Base-by-base conservation (phyloP, 257 asterid species). In the Fraxinus quadrangulata region DNA sequence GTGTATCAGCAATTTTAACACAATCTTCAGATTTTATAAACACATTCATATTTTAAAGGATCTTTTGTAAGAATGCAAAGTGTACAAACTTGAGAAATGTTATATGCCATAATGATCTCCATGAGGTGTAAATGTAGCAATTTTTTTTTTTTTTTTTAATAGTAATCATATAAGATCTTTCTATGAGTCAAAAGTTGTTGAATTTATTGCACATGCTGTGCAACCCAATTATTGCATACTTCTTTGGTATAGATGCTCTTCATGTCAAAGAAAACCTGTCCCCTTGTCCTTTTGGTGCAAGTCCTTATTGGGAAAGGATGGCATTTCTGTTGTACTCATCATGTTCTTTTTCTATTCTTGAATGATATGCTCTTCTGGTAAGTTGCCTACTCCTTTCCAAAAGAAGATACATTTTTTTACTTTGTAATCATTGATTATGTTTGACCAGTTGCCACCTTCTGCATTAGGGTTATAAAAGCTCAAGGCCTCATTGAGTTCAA, bases 121-220 rank as follows among this genome's bases (percentile, higher is more conserved):
- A 42, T 12, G 5, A 42, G 49, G 49, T 12, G 49, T 42, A 10
- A 42, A 42, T 42, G 16, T 42, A 10, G 49, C 14, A 2, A 2
- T 40, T 40, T 40, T 40, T 9, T 8, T 39, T 37, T 37, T 6
- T 36, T 36, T 37, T 37, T 5, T 37, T n/a, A n/a, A 6, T 0
- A 40, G 33, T 63, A 8, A 63, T 63, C 4, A 26, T 63, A 3
- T 19, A 24, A 63, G 17, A 63, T 10, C 19, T 12, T 23, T 63
- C 34, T 56, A 8, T 7, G 6, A 23, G 51, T 68, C 47, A 42
- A 75, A 51, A 51, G 76, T 75, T 30, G 71, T 63, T 75, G 79
- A 78, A 71, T 78, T 84, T 77, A 75, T 71, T 81, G 87, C 81
- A 71, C 81, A 81, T 84, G 85, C 39, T 74, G 54, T 72, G 42